phyloP scores from a whole-genome alignment of 768 basidiomycete species.

The Lyophyllum decastes region DNA sequence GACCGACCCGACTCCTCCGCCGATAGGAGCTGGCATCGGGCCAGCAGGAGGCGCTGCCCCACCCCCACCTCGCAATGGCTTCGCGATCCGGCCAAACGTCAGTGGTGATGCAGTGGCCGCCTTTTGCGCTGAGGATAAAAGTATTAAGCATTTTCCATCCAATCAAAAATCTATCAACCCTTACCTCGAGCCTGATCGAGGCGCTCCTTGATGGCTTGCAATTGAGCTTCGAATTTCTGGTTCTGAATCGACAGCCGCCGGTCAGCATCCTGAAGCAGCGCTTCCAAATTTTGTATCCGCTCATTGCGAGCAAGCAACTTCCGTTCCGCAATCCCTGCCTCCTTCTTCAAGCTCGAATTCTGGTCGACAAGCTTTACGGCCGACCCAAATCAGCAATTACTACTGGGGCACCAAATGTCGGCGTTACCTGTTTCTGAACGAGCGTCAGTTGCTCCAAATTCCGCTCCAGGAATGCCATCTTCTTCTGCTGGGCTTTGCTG shows the following conservation, averaged over 20 bases:
- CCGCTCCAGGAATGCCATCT: constrained; percentile 97
- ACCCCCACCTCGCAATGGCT: constrained; percentile 93
- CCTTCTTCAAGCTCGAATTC: constrained; percentile 96
- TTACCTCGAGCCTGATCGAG: constrained; percentile 91
- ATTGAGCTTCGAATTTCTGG: constrained; percentile 92
- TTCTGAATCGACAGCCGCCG: constrained; percentile 90
- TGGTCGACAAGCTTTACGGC: constrained; percentile 88
- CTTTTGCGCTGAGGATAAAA: constrained; percentile 66
- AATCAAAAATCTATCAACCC: constrained; percentile 21
- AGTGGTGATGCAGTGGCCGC: constrained; percentile 68
- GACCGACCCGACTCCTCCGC: constrained; percentile 47
- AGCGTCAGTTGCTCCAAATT: constrained; percentile 94
- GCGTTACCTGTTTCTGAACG: constrained; percentile 90
- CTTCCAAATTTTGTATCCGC: constrained; percentile 95
- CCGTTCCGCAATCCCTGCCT: constrained; percentile 94
- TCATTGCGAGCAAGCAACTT: constrained; percentile 96
- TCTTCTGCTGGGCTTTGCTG: constrained; percentile 97
- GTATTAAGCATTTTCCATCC: constrained; percentile 3
- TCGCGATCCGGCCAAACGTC: constrained; percentile 93
- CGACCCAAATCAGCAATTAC: constrained; percentile 13
- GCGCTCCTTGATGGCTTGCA: constrained; percentile 89
- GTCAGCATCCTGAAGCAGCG: constrained; percentile 90
- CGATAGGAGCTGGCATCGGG: constrained; percentile 39
- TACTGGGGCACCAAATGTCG: not conserved
- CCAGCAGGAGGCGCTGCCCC: constrained; percentile 52